Evolutionary conservation across 2,329 filamentous ascomycete genomes (phyloP), one percentile per base, ranked within the genome.

Genomic region (Aspergillus brunneoviolaceus): DNA sequence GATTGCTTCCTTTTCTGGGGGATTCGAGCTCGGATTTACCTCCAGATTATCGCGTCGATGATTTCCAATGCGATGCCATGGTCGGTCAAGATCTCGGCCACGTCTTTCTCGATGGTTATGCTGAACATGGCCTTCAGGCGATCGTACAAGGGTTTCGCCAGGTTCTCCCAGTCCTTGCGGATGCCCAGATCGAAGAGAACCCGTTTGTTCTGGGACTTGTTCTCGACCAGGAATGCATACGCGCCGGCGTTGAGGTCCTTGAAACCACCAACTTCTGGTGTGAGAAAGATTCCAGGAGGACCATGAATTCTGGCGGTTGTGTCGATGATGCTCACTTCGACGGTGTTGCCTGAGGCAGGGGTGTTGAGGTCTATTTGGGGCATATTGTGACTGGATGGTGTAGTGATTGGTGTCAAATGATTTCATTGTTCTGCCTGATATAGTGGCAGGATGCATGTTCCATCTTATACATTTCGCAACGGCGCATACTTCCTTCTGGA

Each of bases 161-260:
- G 66, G 14, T 78, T 78, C 19, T 79, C 64, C 63, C 69, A 78
- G 64, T 85, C 80, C 63, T 81, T 81, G 5, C 77, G 72, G 5
- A 79, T 72, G 1, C 78, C 80, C 0, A 83, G 73, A 59, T 83
- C 81, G 62, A 81, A 83, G 3, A 83, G 67, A 1, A 81, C 65
- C 23, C 72, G 74, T 48, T 76, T 74, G 5, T 72, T 72, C 2
- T 74, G 74, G 0, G 74, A 70, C n/a, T 25, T 52, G 51, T 64
- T 63, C 25, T 71, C 67, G 4, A 71, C 48, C 0, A 72, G 57
- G 27, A 72, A 68, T 2, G 63, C 42, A 27, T 51, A 51, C 6
- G 49, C 29, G 2, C 21, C 21, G 29, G 27, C 10, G 5, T 11
- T 10, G 12, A 33, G 49, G 14, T 29, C 4, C 29, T 19, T 51